Percentiles rank a stretch among this genome's conserved stretches.
phyloP scores from a whole-genome alignment of 805 yeast genomes.

The Nakazawaea siamensis region DNA sequence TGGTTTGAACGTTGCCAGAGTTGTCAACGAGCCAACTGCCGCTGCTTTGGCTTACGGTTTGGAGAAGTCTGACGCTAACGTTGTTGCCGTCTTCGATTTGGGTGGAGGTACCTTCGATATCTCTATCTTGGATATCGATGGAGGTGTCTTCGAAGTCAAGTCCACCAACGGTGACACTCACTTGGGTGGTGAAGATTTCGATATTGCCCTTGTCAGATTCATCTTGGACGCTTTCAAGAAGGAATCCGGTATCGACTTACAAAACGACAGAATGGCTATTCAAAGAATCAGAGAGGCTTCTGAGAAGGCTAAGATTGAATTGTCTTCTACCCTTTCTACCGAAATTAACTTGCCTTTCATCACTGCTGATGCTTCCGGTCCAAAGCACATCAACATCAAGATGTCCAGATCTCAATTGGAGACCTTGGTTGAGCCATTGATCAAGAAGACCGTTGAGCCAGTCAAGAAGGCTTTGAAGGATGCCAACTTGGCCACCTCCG shows the following conservation, averaged over 20 bases:
- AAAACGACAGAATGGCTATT: conserved; percentile 46
- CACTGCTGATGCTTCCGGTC: conserved; percentile 36
- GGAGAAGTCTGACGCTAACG: conserved; percentile 53
- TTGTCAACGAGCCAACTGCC: conserved; percentile 87
- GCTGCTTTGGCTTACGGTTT: conserved; percentile 94
- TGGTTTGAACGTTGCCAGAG: conserved; percentile 84
- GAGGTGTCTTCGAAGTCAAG: conserved; percentile 96
- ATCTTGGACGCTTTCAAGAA: conserved; percentile 50
- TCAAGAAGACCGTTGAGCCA: conserved; percentile 62
- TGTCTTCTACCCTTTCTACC: conserved; percentile 56
- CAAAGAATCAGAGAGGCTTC: conserved; percentile 77
- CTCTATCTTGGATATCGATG: conserved; percentile 92
- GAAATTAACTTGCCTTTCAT: conserved; percentile 66
- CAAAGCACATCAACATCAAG: conserved; percentile 49
- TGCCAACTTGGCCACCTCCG: conserved; percentile 57
- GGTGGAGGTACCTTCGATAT: conserved; percentile 99
- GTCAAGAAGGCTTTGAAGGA: conserved; percentile 69
- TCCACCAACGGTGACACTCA: conserved; percentile 96
- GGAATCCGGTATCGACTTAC: conserved; percentile 47
- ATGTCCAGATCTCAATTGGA: conserved; percentile 66
- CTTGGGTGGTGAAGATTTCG: conserved; percentile 90
- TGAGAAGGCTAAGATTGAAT: conserved; percentile 67
- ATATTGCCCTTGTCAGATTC: conserved; percentile 76
- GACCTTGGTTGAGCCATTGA: conserved; percentile 53
- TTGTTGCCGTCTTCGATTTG: conserved; percentile 90